Conservation (phyloP, 2,329 filamentous ascomycete genomes). For the Fulvia fulva region DNA sequence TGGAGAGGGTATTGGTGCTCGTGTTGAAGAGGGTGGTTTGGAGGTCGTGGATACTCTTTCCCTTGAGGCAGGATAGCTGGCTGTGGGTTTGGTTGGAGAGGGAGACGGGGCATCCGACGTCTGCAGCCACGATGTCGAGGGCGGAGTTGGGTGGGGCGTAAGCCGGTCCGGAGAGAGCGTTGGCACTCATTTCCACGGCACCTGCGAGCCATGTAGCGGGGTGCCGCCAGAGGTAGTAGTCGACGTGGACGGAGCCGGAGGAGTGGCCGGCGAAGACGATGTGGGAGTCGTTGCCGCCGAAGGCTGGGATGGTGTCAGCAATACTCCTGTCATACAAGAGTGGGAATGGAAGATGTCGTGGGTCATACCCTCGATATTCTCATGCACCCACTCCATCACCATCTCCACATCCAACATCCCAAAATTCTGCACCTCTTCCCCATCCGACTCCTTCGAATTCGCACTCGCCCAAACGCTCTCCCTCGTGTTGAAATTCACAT, state of each 20-base stretch:
- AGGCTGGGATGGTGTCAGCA: not conserved
- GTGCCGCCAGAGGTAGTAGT: conserved; percentile 38
- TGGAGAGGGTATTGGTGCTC: conserved; percentile 13
- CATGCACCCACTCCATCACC: conserved; percentile 6
- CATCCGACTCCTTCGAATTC: not conserved
- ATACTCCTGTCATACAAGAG: too few relatives aligned
- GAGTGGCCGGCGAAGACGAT: conserved; percentile 30
- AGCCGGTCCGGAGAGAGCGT: conserved; percentile 39
- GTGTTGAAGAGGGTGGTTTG: conserved; percentile 34
- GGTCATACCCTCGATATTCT: not conserved
- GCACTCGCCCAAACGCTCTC: conserved; percentile 3
- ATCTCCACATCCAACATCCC: conserved; percentile 6
- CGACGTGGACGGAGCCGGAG: conserved; percentile 30
- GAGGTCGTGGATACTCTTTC: conserved; percentile 30
- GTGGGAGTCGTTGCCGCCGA: conserved; percentile 4
- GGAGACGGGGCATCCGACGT: conserved; percentile 35
- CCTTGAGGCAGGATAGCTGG: conserved; percentile 40
- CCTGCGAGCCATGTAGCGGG: conserved; percentile 6
- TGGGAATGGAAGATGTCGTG: too few relatives aligned
- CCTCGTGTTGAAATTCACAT: conserved; percentile 4
- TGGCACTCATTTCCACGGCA: conserved; percentile 41
- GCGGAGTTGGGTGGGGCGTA: conserved; percentile 38
- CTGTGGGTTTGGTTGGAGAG: conserved; percentile 16
- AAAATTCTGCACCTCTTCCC: conserved; percentile 5
- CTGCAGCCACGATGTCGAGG: conserved; percentile 36